Evolutionary conservation across 2,329 filamentous ascomycete species (phyloP).

Genomic region (Samsoniella hepiali): DNA sequence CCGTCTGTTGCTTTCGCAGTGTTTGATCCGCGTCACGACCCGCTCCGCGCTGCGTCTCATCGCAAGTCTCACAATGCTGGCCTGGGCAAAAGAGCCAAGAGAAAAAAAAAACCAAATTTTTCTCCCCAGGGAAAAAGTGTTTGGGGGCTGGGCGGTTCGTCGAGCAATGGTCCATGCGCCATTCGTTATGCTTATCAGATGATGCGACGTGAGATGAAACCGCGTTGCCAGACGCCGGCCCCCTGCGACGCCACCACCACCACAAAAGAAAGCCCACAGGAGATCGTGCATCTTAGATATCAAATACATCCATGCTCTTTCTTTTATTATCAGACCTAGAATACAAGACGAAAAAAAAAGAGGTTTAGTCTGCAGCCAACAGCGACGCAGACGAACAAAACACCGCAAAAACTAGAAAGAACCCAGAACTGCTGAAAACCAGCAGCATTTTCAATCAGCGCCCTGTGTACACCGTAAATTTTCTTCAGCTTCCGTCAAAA

Average conservation of each 20-base stretch:
- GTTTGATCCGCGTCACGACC: slow-evolving; percentile 16
- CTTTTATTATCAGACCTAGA: neutral
- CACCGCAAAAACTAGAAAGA: neutral
- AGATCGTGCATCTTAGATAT: neutral
- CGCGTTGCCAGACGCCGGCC: neutral
- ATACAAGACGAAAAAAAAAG: neutral
- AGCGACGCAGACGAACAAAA: neutral
- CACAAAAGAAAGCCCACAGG: neutral
- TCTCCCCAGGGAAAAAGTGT: neutral
- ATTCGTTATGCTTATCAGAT: neutral
- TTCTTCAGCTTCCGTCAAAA: neutral
- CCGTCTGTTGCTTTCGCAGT: neutral
- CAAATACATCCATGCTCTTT: slow-evolving; percentile 1
- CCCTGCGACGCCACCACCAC: neutral
- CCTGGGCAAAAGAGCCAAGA: neutral
- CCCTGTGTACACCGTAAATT: slow-evolving; percentile 10
- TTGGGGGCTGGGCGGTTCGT: neutral
- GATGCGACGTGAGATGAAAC: slow-evolving; percentile 14
- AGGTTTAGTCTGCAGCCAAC: neutral
- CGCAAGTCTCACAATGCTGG: slow-evolving; percentile 13
- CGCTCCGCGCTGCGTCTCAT: slow-evolving; percentile 10
- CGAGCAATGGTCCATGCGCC: neutral
- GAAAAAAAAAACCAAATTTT: neutral
- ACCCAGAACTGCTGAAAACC: slow-evolving; percentile 6
- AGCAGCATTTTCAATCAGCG: slow-evolving; percentile 15